These are phyloP conservation scores for Lizonia empirigonia DNA, from an alignment of 2,329 filamentous ascomycete genomes.

Conservation along the genomic window DNA sequence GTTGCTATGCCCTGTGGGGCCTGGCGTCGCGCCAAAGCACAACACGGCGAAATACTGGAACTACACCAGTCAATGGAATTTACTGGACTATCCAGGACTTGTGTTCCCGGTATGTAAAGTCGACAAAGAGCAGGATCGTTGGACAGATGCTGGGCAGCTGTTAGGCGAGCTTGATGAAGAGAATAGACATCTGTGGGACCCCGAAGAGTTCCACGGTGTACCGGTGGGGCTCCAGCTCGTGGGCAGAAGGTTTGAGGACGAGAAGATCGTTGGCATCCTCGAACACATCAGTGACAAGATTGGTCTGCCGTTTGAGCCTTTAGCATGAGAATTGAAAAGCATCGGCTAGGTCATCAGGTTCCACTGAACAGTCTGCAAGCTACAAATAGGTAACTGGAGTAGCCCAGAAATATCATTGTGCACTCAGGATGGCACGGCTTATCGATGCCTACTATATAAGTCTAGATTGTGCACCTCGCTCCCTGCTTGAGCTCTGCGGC, in stretches of 20 bases:
- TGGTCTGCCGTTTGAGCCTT: slow-evolving; percentile 29
- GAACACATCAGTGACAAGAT: slow-evolving; percentile 43
- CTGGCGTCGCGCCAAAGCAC: slow-evolving; percentile 61
- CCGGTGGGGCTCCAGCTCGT: slow-evolving; percentile 62
- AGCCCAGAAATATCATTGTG: too few relatives aligned
- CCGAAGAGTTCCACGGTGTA: slow-evolving; percentile 55
- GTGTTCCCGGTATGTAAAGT: slow-evolving; percentile 62
- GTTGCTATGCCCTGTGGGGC: slow-evolving; percentile 65
- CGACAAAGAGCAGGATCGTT: slow-evolving; percentile 50
- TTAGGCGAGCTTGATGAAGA: slow-evolving; percentile 56
- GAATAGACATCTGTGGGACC: slow-evolving; percentile 55
- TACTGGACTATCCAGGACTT: slow-evolving; percentile 68
- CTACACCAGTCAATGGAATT: slow-evolving; percentile 71
- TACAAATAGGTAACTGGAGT: too few relatives aligned
- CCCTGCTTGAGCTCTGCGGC: too few relatives aligned
- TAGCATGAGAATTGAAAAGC: too few relatives aligned
- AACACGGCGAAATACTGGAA: slow-evolving; percentile 64
- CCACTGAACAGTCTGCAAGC: too few relatives aligned
- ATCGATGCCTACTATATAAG: too few relatives aligned
- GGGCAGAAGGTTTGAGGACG: slow-evolving; percentile 60
- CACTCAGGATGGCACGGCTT: too few relatives aligned
- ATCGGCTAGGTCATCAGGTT: too few relatives aligned
- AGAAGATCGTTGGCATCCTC: slow-evolving; percentile 55
- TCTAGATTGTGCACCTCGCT: too few relatives aligned
- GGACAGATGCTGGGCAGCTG: slow-evolving; percentile 38